These are phyloP conservation scores for Aspergillus sp. DNA, from an alignment of 2,329 filamentous ascomycete species.

Conservation along the genomic window DNA sequence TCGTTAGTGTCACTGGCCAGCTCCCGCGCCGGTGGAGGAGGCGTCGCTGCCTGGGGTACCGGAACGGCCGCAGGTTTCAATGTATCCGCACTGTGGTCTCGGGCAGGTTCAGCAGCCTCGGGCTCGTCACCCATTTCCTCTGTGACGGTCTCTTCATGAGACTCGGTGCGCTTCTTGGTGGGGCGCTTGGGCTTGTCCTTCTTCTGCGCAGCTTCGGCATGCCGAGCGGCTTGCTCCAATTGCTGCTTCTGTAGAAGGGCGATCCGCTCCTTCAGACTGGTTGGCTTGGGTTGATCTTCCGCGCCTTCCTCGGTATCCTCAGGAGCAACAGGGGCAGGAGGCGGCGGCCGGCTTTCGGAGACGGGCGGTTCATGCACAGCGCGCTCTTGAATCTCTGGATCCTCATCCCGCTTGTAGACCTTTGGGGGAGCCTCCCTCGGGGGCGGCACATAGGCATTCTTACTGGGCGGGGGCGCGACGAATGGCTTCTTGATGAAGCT, in stretches of 20 bases:
- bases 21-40: conserved; percentile 49
- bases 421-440: conserved; percentile 69
- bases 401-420: conserved; percentile 83
- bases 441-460: conserved; percentile 84
- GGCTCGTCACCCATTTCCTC: conserved; percentile 30
- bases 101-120: conserved; percentile 32
- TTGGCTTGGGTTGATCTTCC: conserved; percentile 85
- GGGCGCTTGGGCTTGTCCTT: conserved; percentile 86
- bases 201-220: conserved; percentile 73
- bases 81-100: conserved; percentile 37
- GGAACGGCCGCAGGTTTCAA: conserved; percentile 35
- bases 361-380: conserved; percentile 33
- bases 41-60: conserved; percentile 29
- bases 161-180: conserved; percentile 62
- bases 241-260: conserved; percentile 92
- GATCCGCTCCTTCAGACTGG: conserved; percentile 92
- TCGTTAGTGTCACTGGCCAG: conserved; percentile 63
- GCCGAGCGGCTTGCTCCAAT: conserved; percentile 78
- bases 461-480: conserved; percentile 89
- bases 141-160: conserved; percentile 28
- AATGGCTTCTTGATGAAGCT: conserved; percentile 96
- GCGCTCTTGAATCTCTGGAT: conserved; percentile 54
- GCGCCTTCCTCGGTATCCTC: conserved; percentile 53
- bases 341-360: conserved; percentile 27
- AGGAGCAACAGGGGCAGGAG: conserved; percentile 21